Conservation (phyloP, 441 rosid genomes). For the Erodium chrysanthum region DNA sequence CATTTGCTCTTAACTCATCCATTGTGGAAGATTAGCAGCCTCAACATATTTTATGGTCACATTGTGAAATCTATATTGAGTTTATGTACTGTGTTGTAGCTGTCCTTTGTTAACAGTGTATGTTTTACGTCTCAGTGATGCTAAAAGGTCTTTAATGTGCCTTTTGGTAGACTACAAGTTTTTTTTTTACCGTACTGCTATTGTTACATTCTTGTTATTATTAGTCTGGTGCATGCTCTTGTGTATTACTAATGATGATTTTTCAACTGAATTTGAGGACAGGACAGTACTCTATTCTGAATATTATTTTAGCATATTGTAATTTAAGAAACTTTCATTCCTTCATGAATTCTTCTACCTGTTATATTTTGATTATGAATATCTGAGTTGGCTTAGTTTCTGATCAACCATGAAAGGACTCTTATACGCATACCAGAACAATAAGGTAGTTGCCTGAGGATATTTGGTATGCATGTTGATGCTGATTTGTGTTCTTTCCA, state of each 20-base stretch:
- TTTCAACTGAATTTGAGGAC: neutral
- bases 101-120: neutral
- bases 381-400: neutral
- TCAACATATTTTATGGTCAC: neutral
- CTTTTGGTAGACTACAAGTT: neutral
- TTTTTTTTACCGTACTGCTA: neutral
- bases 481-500: neutral
- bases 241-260: neutral
- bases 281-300: neutral
- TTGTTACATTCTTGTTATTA: neutral
- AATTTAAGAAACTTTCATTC: neutral
- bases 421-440: neutral
- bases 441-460: neutral
- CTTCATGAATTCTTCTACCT: neutral
- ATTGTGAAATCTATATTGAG: neutral
- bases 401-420: conserved; percentile 7
- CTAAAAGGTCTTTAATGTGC: conserved; percentile 3
- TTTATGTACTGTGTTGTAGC: neutral
- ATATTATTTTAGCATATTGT: neutral
- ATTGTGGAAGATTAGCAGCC: neutral
- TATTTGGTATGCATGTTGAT: neutral
- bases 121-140: neutral
- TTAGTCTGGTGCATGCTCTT: neutral
- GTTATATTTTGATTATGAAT: neutral
- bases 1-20: neutral